Conservation (phyloP, 2,329 filamentous ascomycete species). For the Chalaropsis thielavioides region DNA sequence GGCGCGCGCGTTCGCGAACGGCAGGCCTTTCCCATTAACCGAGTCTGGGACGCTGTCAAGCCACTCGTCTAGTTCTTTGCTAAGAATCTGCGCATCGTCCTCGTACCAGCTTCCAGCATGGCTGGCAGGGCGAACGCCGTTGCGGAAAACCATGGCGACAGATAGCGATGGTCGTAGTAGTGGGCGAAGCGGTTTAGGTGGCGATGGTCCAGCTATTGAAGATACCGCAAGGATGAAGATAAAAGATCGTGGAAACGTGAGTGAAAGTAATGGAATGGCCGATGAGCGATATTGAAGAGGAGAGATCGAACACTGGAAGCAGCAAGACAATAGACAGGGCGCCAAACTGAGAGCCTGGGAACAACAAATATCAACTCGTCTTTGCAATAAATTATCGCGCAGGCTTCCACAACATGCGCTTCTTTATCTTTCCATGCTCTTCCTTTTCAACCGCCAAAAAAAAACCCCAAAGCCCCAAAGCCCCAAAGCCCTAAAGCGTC, state of each 20-base stretch:
- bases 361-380: background rate
- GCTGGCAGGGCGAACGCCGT: constrained; percentile 36
- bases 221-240: background rate
- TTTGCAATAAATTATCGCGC: background rate
- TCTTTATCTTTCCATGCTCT: background rate
- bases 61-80: constrained; percentile 56
- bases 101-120: constrained; percentile 89
- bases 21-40: constrained; percentile 46
- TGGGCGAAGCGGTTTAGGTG: background rate
- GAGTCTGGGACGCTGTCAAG: constrained; percentile 55
- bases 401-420: background rate
- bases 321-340: background rate
- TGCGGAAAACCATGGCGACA: constrained; percentile 7
- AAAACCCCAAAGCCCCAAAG: background rate
- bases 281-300: background rate
- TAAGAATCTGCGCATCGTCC: constrained; percentile 43
- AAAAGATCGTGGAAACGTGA: background rate
- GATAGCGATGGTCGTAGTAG: background rate
- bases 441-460: background rate
- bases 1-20: constrained; percentile 59
- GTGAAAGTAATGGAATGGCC: background rate
- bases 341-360: background rate
- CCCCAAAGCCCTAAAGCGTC: background rate
- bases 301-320: background rate
- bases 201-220: background rate